Evolutionary conservation across 495 filamentous ascomycete species (phyloP).

Genomic region (Xylaria cubensis): DNA sequence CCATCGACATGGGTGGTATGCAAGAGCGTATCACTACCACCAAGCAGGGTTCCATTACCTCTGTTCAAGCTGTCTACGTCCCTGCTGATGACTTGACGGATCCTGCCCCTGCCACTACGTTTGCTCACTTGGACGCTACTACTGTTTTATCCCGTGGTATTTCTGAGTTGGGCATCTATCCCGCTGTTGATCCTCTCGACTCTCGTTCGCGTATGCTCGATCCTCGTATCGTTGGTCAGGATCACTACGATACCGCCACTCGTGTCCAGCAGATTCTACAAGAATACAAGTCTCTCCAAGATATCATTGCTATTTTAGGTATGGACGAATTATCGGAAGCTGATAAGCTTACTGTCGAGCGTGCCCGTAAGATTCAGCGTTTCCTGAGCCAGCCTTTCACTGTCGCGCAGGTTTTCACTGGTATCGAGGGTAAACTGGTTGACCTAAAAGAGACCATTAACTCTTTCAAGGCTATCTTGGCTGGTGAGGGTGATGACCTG

Average conservation of each 20-base stretch:
- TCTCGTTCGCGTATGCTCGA: slow-evolving; percentile 99
- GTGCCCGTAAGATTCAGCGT: slow-evolving; percentile 98
- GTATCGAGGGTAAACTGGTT: slow-evolving; percentile 97
- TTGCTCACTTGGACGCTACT: slow-evolving; percentile 99
- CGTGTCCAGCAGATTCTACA: slow-evolving; percentile 98
- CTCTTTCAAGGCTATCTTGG: slow-evolving; percentile 97
- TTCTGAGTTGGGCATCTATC: slow-evolving; percentile 99
- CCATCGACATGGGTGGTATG: slow-evolving; percentile 99
- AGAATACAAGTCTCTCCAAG: slow-evolving; percentile 99
- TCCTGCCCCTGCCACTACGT: slow-evolving; percentile 98
- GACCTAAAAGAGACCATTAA: slow-evolving; percentile 97
- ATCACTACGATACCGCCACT: slow-evolving; percentile 95
- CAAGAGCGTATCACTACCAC: slow-evolving; percentile 99
- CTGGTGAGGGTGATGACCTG: slow-evolving; percentile 92
- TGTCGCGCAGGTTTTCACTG: slow-evolving; percentile 97
- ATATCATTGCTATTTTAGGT: slow-evolving; percentile 99
- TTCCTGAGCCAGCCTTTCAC: slow-evolving; percentile 99
- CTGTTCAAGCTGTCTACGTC: slow-evolving; percentile 99
- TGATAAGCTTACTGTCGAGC: slow-evolving; percentile 99
- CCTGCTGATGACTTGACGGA: slow-evolving; percentile 99
- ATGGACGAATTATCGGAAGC: slow-evolving; percentile 99
- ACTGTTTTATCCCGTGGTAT: slow-evolving; percentile 99
- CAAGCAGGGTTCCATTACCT: slow-evolving; percentile 99
- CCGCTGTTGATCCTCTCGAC: slow-evolving; percentile 98
- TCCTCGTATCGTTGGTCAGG: slow-evolving; percentile 95